Evolutionary conservation across 2,329 filamentous ascomycete species (phyloP).

Genomic region (Hypoxylon sp.): DNA sequence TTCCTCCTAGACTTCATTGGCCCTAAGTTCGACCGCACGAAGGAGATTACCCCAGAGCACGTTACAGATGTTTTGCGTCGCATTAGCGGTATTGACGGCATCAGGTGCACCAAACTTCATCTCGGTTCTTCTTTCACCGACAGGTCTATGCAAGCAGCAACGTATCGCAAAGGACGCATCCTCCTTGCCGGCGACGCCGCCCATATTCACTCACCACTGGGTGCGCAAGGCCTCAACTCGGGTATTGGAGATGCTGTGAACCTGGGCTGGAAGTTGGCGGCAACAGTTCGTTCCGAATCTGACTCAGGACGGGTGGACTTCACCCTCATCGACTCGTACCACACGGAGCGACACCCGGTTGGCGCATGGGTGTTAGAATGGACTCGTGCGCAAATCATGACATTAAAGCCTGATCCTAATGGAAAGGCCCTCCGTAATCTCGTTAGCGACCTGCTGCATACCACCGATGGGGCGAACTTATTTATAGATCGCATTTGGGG

Average conservation of each 20-base stretch:
- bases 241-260: slow-evolving; percentile 64
- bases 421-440: slow-evolving; percentile 40
- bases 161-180: slow-evolving; percentile 54
- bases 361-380: slow-evolving; percentile 50
- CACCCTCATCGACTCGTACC: slow-evolving; percentile 56
- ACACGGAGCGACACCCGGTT: slow-evolving; percentile 56
- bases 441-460: slow-evolving; percentile 42
- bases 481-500: slow-evolving; percentile 49
- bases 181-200: slow-evolving; percentile 65
- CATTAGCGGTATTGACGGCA: slow-evolving; percentile 32
- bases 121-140: slow-evolving; percentile 43
- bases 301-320: not conserved
- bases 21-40: slow-evolving; percentile 33
- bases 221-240: slow-evolving; percentile 66
- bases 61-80: slow-evolving; percentile 33
- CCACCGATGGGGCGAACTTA: slow-evolving; percentile 44
- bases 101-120: slow-evolving; percentile 36
- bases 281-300: slow-evolving; percentile 26
- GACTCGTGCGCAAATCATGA: slow-evolving; percentile 49
- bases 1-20: slow-evolving; percentile 35
- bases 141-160: slow-evolving; percentile 36
- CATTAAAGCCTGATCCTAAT: slow-evolving; percentile 44
- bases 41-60: slow-evolving; percentile 33
- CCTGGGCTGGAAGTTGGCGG: slow-evolving; percentile 62
- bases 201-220: slow-evolving; percentile 62